These are phyloP conservation scores for Artemisia annua DNA, from an alignment of 129 eudicot species.

Conservation along the genomic window DNA sequence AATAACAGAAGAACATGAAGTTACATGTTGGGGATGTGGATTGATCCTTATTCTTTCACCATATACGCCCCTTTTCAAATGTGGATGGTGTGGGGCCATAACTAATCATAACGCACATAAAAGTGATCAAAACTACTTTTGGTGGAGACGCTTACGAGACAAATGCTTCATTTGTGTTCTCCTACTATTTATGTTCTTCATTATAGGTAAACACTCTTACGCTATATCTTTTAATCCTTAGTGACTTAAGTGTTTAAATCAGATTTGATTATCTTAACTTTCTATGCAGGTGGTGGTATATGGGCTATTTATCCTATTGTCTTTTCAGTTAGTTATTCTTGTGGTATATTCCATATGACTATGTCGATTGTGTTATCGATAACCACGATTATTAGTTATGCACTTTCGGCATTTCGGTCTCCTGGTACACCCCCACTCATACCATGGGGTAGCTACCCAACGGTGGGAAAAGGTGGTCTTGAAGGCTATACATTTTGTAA, in stretches of 20 bases:
- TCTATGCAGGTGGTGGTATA: conserved; percentile 72
- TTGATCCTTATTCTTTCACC: conserved; percentile 70
- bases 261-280: not conserved
- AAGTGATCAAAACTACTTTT: conserved; percentile 43
- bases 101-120: conserved; percentile 57
- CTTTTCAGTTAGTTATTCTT: conserved; percentile 57
- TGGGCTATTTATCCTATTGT: conserved; percentile 82
- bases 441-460: conserved; percentile 83
- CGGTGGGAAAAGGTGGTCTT: conserved; percentile 75
- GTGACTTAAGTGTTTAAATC: not conserved
- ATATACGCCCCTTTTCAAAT: conserved; percentile 67
- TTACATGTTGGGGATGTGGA: conserved; percentile 96
- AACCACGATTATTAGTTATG: conserved; percentile 56
- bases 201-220: conserved; percentile 53
- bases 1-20: conserved; percentile 58
- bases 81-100: conserved; percentile 97
- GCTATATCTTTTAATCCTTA: not conserved
- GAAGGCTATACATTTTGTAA: conserved; percentile 69
- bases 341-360: conserved; percentile 51
- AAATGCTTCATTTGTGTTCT: conserved; percentile 68
- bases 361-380: conserved; percentile 46
- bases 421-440: conserved; percentile 80
- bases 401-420: conserved; percentile 61
- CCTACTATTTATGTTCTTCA: conserved; percentile 62
- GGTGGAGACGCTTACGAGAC: conserved; percentile 80